Evolutionary conservation across 1,284 basidiomycete genomes (phyloP), one percentile per base, ranked within the genome.

Genomic region (Neolentinus lepideus): DNA sequence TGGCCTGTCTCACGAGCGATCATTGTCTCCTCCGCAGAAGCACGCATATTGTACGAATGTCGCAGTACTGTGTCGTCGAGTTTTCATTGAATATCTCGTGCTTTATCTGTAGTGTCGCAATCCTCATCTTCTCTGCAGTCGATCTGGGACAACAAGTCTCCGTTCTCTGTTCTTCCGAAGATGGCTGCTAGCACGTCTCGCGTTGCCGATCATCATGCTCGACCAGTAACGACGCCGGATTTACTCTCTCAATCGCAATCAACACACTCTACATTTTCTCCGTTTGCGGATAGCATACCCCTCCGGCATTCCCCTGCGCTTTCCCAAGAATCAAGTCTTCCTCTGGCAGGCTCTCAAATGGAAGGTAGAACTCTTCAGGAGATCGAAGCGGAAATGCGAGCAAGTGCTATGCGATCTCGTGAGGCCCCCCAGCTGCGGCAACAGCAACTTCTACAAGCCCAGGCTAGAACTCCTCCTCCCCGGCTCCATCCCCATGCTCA

Each of bases 361-460:
- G 81, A 83, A 35, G 80, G 83, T 29, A 84, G 88, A 56, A 96
- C 93, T 0, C 71, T 98, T 25, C 91, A 94, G 61, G 94, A 98
- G 68, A 92, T 98, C 59, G 96, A 99, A 69, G 88, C 90, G 2
- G 92, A 98, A 70, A 92, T 96, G 88, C 75, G 78, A n/a, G 74
- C 76, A 8, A 75, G 75, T 10, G 74, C 77, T 1, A 62, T 62
- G 31, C 62, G 54, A 29, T 51, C 61, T 45, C 51, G 26, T 46
- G 50, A 47, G 74, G 45, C 72, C 75, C 51, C 72, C 71, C 36
- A 58, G 51, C 58, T 27, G 59, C 62, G 55, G 3, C 62, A 58
- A 51, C 60, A 31, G 60, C 71, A 59, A 36, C 68, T 67, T 26
- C 69, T 71, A 43, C 72, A 75, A 31, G 66, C 73, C 46, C 72